Evolutionary conservation across 2,329 filamentous ascomycete species (phyloP).

Genomic region (Bipolaris oryzae): DNA sequence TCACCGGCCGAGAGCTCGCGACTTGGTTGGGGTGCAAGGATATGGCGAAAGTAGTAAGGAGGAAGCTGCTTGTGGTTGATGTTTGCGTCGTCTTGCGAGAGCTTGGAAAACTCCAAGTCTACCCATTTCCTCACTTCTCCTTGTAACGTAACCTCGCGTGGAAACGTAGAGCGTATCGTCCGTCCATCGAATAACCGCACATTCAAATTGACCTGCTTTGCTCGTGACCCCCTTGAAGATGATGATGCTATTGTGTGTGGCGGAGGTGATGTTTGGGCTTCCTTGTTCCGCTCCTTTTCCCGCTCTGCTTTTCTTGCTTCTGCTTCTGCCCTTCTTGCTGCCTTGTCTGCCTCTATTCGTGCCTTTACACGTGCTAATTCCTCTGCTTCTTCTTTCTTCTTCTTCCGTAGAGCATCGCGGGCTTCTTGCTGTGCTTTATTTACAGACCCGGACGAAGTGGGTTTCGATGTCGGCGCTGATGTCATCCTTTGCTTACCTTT

Average conservation of each 20-base stretch:
- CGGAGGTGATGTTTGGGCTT: slow-evolving; percentile 9
- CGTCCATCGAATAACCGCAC: slow-evolving; percentile 84
- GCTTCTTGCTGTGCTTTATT: slow-evolving; percentile 46
- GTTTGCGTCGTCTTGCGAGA: slow-evolving; percentile 29
- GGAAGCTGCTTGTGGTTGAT: slow-evolving; percentile 37
- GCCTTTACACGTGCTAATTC: slow-evolving; percentile 75
- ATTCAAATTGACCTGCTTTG: slow-evolving; percentile 61
- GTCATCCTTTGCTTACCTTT: slow-evolving; percentile 54
- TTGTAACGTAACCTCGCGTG: slow-evolving; percentile 65
- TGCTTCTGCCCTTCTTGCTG: slow-evolving; percentile 61
- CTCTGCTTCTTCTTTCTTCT: slow-evolving; percentile 68
- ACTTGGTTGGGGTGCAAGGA: slow-evolving; percentile 79
- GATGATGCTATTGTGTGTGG: slow-evolving; percentile 14
- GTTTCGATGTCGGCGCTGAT: slow-evolving; percentile 34
- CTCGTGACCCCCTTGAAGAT: slow-evolving; percentile 37
- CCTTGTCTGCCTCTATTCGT: slow-evolving; percentile 78
- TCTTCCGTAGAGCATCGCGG: slow-evolving; percentile 60
- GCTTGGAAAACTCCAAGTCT: slow-evolving; percentile 54
- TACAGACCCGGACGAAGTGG: slow-evolving; percentile 40
- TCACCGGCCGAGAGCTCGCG: slow-evolving; percentile 75
- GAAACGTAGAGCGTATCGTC: slow-evolving; percentile 75
- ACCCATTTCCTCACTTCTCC: slow-evolving; percentile 78
- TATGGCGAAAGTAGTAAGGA: slow-evolving; percentile 84
- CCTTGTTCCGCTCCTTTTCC: slow-evolving; percentile 23
- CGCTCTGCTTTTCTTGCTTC: slow-evolving; percentile 46